Base-by-base conservation (phyloP, 768 basidiomycete species). In the Lactifluus hygrophoroides region DNA sequence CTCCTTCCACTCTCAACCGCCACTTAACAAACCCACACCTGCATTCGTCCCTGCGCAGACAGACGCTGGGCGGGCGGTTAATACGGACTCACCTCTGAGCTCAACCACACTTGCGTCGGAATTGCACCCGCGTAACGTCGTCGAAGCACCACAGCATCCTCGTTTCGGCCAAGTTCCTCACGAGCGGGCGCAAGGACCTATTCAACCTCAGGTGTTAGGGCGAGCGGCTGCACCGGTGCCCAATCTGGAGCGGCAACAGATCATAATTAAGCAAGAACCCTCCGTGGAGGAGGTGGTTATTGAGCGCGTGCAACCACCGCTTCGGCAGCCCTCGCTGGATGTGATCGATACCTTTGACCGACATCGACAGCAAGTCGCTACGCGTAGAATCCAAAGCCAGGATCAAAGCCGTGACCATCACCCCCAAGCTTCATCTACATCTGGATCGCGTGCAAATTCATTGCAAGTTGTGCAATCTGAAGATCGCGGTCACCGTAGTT, bases 21-120 rank as follows among this genome's bases (percentile, higher is more conserved):
- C 46, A 38, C 35, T 48, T 8, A 42, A 43, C 40, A 54, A 43
- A 11, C 49, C 54, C 1, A 8, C 54, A 1, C 7, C 38, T 17
- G 37, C 51, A 10, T 62, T 62, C 21, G 57, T 61, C 28, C 60
- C 57, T 32, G 60, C 60, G 0, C 57, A 49, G 40, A 61, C 60
- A 1, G 57, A 61, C 8, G 60, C 38, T 9, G 60, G 60, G 27
- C 60, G 60, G 11, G 46, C 60, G 11, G 57, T 61, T 27, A 58
- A 59, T 32, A 60, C 47, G 6, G 57, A 61, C 57, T 52, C 23
- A 14, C 60, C 60, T n/a, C 25, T 61, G 5, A 61, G 57, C n/a
- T 59, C 57, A 17, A 61, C 57, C 5, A 60, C 46, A 21, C 57
- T 61, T 6, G 60, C 60, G 5, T 61, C 60, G 13, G 60, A 61